phyloP scores from a whole-genome alignment of 345 rosid species.

The Crucihimalaya himalaica region DNA sequence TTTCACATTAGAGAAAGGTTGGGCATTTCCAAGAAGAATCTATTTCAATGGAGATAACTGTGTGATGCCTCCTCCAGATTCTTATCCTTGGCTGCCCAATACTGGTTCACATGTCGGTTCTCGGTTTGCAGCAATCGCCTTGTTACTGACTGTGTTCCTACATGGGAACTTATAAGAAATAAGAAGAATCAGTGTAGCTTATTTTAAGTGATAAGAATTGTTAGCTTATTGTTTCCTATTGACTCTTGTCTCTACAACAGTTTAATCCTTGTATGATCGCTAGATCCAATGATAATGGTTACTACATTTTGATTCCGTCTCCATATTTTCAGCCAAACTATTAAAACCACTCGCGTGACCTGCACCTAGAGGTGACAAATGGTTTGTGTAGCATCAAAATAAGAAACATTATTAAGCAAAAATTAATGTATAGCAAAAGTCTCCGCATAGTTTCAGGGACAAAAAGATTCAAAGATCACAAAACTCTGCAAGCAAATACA shows the following conservation, averaged over 20 bases:
- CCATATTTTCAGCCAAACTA: neutral
- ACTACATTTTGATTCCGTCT: neutral
- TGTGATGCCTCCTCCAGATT: conserved; percentile 45
- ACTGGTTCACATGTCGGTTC: conserved; percentile 27
- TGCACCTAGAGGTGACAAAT: neutral
- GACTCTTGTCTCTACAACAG: neutral
- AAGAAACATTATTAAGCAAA: conserved; percentile 8
- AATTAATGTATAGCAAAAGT: conserved; percentile 19
- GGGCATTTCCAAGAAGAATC: conserved; percentile 76
- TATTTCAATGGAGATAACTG: conserved; percentile 59
- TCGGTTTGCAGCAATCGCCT: conserved; percentile 12
- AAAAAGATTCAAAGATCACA: conserved; percentile 27
- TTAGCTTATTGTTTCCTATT: neutral
- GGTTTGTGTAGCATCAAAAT: neutral
- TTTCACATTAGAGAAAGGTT: conserved; percentile 69
- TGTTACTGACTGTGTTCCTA: conserved; percentile 18
- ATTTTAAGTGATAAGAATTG: neutral
- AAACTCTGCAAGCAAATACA: conserved; percentile 22
- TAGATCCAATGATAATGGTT: neutral
- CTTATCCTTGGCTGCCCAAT: conserved; percentile 48
- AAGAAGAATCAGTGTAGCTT: conserved; percentile 15
- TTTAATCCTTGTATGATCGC: neutral
- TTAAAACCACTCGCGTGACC: neutral
- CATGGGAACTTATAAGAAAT: conserved; percentile 2
- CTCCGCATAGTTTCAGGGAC: conserved; percentile 21